phyloP scores from a whole-genome alignment of 2,329 filamentous ascomycete genomes.

The Paecilomyces sp. region DNA sequence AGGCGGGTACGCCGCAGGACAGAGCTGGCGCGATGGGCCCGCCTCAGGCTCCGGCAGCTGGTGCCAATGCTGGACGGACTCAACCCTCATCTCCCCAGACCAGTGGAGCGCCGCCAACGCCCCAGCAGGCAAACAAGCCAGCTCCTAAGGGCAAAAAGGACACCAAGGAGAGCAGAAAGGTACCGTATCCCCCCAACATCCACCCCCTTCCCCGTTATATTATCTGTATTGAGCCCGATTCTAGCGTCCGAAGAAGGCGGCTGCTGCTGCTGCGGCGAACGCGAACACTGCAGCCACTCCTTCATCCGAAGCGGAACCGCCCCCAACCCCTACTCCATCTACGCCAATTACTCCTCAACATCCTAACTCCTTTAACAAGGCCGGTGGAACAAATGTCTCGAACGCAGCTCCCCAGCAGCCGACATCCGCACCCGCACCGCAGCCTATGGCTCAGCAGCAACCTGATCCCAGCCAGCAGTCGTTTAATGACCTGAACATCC shows the following conservation, averaged over 20 bases:
- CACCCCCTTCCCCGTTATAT: background rate
- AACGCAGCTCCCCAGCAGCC: conserved; percentile 25
- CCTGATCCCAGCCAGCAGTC: conserved; percentile 24
- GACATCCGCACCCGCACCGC: conserved; percentile 14
- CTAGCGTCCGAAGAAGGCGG: conserved; percentile 39
- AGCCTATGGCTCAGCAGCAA: conserved; percentile 25
- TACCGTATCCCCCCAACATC: conserved; percentile 19
- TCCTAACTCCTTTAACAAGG: conserved; percentile 37
- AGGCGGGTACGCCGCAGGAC: conserved; percentile 50
- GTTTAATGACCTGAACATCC: conserved; percentile 26
- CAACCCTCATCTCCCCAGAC: conserved; percentile 39
- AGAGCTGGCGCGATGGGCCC: conserved; percentile 44
- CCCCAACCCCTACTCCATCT: conserved; percentile 41
- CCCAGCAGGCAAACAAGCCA: conserved; percentile 52
- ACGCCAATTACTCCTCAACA: conserved; percentile 43
- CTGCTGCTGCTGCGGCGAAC: conserved; percentile 26
- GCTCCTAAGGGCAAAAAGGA: conserved; percentile 55
- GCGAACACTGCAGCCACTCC: conserved; percentile 37
- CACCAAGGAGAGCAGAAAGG: conserved; percentile 48
- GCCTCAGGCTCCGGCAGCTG: conserved; percentile 37
- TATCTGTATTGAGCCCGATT: conserved; percentile 12
- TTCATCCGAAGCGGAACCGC: conserved; percentile 40
- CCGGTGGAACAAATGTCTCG: conserved; percentile 27
- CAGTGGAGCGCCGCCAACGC: conserved; percentile 52
- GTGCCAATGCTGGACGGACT: conserved; percentile 32